Conservation (phyloP, 441 rosid species). For the Populus trichocarpa region DNA sequence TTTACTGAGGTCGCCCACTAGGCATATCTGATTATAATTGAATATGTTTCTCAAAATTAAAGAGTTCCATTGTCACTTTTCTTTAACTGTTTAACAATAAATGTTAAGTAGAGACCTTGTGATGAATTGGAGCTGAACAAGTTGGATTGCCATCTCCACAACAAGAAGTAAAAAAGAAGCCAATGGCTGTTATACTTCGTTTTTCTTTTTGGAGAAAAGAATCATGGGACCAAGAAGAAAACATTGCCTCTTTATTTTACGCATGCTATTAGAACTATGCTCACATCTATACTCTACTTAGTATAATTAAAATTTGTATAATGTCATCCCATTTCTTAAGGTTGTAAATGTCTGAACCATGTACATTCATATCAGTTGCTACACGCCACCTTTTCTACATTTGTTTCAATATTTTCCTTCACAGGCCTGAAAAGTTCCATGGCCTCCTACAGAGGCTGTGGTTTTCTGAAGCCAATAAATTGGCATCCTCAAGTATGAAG, state of each 20-base stretch:
- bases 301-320: slow-evolving; percentile 7
- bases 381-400: background rate
- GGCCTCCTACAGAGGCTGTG: slow-evolving; percentile 52
- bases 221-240: background rate
- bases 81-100: background rate
- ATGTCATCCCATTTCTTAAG: background rate
- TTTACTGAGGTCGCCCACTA: background rate
- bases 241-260: background rate
- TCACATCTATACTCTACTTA: background rate
- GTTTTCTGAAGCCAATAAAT: slow-evolving; percentile 38
- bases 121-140: background rate
- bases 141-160: background rate
- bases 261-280: background rate
- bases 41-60: background rate
- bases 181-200: background rate
- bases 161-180: slow-evolving; percentile 1
- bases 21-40: background rate
- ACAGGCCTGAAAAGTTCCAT: slow-evolving; percentile 57
- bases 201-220: background rate
- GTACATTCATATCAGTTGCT: background rate
- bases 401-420: slow-evolving; percentile 9
- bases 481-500: slow-evolving; percentile 31
- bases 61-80: background rate
- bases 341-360: background rate
- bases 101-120: background rate